A percentile compares a stretch with the other conserved stretches of the same genome.
These are phyloP conservation scores for Excoecaria cochinchinensis DNA, from an alignment of 345 rosid genomes.

Conservation along the genomic window DNA sequence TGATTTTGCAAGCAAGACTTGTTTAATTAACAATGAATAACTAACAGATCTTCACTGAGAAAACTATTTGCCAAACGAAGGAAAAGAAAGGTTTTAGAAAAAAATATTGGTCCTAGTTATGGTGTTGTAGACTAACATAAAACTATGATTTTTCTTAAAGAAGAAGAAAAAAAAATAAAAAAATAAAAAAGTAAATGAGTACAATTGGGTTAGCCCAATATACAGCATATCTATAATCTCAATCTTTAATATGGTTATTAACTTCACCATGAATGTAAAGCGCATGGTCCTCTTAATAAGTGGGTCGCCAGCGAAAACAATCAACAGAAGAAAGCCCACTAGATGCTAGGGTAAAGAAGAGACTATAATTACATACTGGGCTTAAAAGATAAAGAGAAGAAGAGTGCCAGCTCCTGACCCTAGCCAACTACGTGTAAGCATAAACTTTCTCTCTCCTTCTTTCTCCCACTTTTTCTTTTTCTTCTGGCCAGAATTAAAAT, in stretches of 20 bases:
- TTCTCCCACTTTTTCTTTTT: not conserved
- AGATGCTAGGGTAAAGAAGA: not conserved
- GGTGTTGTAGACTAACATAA: not conserved
- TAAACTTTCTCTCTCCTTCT: not conserved
- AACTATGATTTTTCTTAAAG: not conserved
- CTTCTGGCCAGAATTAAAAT: not conserved
- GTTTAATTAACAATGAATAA: not conserved
- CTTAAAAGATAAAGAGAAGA: not conserved
- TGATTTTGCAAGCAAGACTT: not conserved
- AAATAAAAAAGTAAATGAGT: not conserved
- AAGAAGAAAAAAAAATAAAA: not conserved
- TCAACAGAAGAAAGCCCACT: not conserved
- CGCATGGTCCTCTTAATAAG: not conserved
- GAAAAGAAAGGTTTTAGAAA: not conserved
- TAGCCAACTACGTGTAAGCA: not conserved
- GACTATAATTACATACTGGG: not conserved
- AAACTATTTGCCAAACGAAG: not conserved
- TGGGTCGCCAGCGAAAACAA: not conserved
- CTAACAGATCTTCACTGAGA: not conserved
- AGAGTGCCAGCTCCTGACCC: not conserved
- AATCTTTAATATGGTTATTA: not conserved
- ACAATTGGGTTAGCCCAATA: not conserved
- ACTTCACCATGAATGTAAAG: not conserved
- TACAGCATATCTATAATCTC: not conserved
- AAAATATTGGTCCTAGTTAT: not conserved